Base-by-base conservation (phyloP, 2,329 filamentous ascomycete species). In the Colletotrichum tabaci region DNA sequence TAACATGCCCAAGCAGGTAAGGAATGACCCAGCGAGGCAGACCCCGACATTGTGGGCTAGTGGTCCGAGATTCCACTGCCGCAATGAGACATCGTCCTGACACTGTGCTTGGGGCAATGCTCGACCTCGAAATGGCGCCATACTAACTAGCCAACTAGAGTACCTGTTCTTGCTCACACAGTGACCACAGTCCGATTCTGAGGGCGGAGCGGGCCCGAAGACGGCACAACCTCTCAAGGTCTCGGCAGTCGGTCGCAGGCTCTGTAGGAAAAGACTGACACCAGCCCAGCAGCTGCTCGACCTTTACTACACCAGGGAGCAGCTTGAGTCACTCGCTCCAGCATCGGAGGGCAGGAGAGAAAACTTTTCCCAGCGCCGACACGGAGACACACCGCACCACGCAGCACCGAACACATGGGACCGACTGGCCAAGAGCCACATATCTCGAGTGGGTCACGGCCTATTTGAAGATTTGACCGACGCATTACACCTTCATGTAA, bases 151-250 rank as follows among this genome's bases (percentile, higher is more conserved):
- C 35, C 13, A 53, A 15, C 23, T 50, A 13, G n/a, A 57, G 50
- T 50, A 57, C 35, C 44, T 18, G 52, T 21, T 12, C 15, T 42
- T 49, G 23, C 44, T 52, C 52, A 42, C 53, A 68, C 66, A 68
- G 66, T 65, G 42, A 21, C 21, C 38, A 52, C 38, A 30, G 44
- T 40, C 18, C 38, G 7, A 23, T 50, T 12, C 18, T 47, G 40
- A 12, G 21, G 40, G 53, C 62, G 67, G 67, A 66, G 55, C 44
- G 61, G 38, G 42, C 23, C 67, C 55, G 67, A 65, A 70, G 35
- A 50, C 47, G 61, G 61, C 47, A 42, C n/a, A 7, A 40, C 42
- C 47, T 35, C 47, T 26, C 60, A 52, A 62, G 60, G 47, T 42
- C 40, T 30, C 60, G 60, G 67, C 44, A 49, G 44, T 70, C 62